Evolutionary conservation across 176 grass and related monocot species (phyloP).

Genomic region (Pontederia paniculata): DNA sequence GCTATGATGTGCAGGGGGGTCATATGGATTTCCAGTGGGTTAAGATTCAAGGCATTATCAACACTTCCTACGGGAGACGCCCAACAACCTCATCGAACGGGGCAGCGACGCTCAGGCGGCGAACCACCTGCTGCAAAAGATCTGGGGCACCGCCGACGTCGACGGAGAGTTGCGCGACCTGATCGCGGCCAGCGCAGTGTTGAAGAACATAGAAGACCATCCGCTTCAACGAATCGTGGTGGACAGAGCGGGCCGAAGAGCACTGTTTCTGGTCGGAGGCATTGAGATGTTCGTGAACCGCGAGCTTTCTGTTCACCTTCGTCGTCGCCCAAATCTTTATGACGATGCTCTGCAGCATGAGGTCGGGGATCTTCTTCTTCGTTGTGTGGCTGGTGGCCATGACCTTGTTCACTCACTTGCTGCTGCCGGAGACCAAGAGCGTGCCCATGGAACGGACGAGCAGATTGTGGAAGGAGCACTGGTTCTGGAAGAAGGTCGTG

Average conservation of each 20-base stretch:
- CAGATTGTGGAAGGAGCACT: neutral
- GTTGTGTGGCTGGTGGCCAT: neutral
- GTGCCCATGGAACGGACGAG: neutral
- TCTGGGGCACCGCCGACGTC: slow-evolving; percentile 34
- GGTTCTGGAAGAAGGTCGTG: neutral
- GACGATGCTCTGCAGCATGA: neutral
- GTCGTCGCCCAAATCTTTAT: neutral
- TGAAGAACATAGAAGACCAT: neutral
- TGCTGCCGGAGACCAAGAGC: neutral
- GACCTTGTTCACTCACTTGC: neutral
- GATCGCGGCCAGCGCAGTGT: slow-evolving; percentile 7
- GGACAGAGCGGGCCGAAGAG: neutral
- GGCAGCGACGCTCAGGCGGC: slow-evolving; percentile 14
- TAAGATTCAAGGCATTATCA: too few species aligned
- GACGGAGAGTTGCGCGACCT: slow-evolving; percentile 32
- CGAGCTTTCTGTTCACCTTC: neutral
- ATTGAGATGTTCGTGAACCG: neutral
- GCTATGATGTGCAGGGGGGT: too few species aligned
- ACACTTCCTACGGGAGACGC: too few species aligned
- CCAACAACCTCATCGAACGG: slow-evolving; percentile 46
- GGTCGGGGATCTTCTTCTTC: neutral
- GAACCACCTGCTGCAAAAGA: slow-evolving; percentile 27
- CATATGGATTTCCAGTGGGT: too few species aligned
- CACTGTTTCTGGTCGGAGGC: neutral
- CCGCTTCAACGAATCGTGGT: neutral